Evolutionary conservation across 2,329 filamentous ascomycete genomes (phyloP), one percentile per base, ranked within the genome.

Genomic region (Alternaria angustiovoidea): DNA sequence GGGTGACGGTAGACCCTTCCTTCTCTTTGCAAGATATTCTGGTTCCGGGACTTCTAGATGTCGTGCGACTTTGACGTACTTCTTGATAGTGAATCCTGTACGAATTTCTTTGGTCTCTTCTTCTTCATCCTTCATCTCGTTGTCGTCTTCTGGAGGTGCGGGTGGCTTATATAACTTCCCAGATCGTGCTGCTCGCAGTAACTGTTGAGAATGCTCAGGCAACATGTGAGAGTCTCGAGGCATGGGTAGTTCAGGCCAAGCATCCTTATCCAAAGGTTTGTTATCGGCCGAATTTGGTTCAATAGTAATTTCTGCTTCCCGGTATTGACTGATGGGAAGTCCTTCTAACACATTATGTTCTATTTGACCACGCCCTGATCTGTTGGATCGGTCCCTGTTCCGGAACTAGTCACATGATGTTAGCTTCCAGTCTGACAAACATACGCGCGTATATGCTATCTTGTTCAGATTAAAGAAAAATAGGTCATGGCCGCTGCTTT

Each of bases 321-420:
- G 89, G 91, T 93, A 98, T 86, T 96, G 93, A 73, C 93, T 90
- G 59, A 97, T 91, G 16, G 94, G 94, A 11, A 97, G 85, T 61
- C 93, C 92, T 84, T 87, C 83, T 51, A 87, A 85, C 51, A 89
- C 83, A 81, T 91, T 89, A 74, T 89, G 87, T 66, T 91, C 88
- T 54, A 85, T 81, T 66, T 87, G 85, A 43, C 81, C 81, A 62
- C 86, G 85, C 58, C 85, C 82, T 60, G 84, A 85, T 66, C 87
- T 83, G 61, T 86, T 85, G 62, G 84, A 85, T 20, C 85, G 84
- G 63, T 86, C 85, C 58, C 84, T 83, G 46, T 84, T 83, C 53
- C 85, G 81, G 68, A 87, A 86, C 85, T 87, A 66, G 38, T 59
- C 54, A 64, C 43, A 62, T 65, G 43, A 61, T 61, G 56, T 75